Conservation (phyloP, 1,284 basidiomycete species). For the Porodaedalea pini region DNA sequence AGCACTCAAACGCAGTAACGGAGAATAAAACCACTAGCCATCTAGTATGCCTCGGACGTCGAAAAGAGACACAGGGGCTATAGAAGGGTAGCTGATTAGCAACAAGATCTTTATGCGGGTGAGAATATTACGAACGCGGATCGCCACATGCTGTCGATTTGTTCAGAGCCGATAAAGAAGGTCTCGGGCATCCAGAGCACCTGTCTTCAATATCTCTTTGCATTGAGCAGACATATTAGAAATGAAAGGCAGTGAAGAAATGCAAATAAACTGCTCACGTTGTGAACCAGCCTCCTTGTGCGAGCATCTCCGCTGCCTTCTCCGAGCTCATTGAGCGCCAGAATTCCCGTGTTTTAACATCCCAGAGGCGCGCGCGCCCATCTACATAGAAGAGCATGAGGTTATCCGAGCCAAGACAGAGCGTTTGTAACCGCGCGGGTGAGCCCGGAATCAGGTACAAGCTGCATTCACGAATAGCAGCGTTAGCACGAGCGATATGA, state of each 20-base stretch:
- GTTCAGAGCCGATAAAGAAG: slow-evolving; percentile 10
- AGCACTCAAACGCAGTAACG: background rate
- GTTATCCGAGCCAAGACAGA: slow-evolving; percentile 71
- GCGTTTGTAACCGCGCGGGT: slow-evolving; percentile 54
- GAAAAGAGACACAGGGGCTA: slow-evolving; percentile 23
- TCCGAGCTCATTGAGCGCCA: slow-evolving; percentile 76
- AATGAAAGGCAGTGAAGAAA: background rate
- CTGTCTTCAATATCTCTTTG: background rate
- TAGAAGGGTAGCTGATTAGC: background rate
- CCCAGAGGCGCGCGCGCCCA: slow-evolving; percentile 83
- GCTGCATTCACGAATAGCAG: slow-evolving; percentile 34
- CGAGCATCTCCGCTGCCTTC: slow-evolving; percentile 74
- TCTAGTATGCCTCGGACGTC: slow-evolving; percentile 21
- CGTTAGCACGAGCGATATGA: slow-evolving; percentile 17
- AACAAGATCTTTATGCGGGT: background rate
- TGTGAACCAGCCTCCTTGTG: slow-evolving; percentile 67
- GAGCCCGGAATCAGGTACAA: slow-evolving; percentile 79
- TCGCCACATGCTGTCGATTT: slow-evolving; percentile 16
- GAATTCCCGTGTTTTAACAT: slow-evolving; percentile 81
- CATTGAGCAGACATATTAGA: background rate
- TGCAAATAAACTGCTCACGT: slow-evolving; percentile 43
- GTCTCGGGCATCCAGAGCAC: background rate
- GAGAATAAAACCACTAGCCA: background rate
- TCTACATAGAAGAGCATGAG: slow-evolving; percentile 78
- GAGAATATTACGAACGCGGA: slow-evolving; percentile 17